These are phyloP conservation scores for Phialophora expanda DNA, from an alignment of 2,329 filamentous ascomycete species.

Conservation along the genomic window DNA sequence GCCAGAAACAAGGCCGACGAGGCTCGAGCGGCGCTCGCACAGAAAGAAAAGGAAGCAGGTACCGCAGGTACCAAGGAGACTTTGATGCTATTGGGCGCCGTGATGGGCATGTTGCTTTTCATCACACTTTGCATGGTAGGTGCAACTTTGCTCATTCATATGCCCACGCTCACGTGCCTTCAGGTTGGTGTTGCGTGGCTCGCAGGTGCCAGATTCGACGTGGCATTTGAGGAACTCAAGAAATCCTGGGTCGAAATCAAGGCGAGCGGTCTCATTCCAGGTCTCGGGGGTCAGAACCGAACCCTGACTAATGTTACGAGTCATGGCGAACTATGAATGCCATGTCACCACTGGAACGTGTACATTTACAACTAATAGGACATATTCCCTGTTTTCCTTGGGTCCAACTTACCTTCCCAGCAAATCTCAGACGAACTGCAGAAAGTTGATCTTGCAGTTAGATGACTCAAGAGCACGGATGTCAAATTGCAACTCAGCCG, in stretches of 20 bases:
- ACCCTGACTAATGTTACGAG: slow-evolving; percentile 10
- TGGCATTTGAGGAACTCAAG: slow-evolving; percentile 63
- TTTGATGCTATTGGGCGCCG: slow-evolving; percentile 68
- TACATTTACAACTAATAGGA: slow-evolving; percentile 15
- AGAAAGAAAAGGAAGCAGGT: slow-evolving; percentile 56
- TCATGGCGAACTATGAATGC: slow-evolving; percentile 29
- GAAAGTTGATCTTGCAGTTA: not conserved
- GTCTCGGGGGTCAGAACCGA: slow-evolving; percentile 1
- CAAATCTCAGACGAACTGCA: not conserved
- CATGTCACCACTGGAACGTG: slow-evolving; percentile 6
- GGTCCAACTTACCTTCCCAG: not conserved
- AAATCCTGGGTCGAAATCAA: slow-evolving; percentile 43
- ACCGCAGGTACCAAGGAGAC: slow-evolving; percentile 61
- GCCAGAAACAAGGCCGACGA: slow-evolving; percentile 56
- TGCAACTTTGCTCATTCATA: slow-evolving; percentile 31
- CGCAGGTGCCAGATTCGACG: slow-evolving; percentile 81
- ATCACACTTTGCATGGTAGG: slow-evolving; percentile 81
- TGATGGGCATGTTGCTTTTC: slow-evolving; percentile 70
- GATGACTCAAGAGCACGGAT: slow-evolving; percentile 74
- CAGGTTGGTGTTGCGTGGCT: slow-evolving; percentile 79
- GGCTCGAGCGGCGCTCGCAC: slow-evolving; percentile 12
- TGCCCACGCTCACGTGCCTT: slow-evolving; percentile 18
- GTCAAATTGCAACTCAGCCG: slow-evolving; percentile 97
- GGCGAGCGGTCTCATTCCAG: slow-evolving; percentile 17
- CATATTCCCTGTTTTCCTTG: not conserved